Evolutionary conservation across 352 stramenopile genomes (phyloP), one percentile per base, ranked within the genome.

Genomic region (Globisporangium abappressorium): DNA sequence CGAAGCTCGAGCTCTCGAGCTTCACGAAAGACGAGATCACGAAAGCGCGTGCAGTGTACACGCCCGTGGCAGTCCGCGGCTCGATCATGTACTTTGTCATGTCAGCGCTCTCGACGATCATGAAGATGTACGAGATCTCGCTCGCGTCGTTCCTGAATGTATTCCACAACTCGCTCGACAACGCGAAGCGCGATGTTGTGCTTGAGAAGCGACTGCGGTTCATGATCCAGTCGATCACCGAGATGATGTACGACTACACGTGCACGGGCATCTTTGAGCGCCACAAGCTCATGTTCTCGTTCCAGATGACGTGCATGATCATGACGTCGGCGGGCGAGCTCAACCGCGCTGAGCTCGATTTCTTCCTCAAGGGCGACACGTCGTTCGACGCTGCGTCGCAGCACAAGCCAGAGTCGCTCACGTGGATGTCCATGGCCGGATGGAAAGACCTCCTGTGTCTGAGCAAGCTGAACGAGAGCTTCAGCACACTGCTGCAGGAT

Each of bases 281-380:
- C n/a, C 95, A 98, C 79, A 98, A 98, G 76, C 85, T 98, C 66
- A 98, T 98, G 92, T 98, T 98, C 71, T 95, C 89, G 38, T 98
- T 98, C 74, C 93, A 98, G 74, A 97, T 98, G 88, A 97, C 95
- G 15, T 98, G 90, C 71, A 98, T 98, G 95, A 97, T 98, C 70
- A 82, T 98, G 73, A 81, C 85, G 47, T 91, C 89, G 14, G 82
- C 94, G 0, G 82, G 82, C 18, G 80, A 91, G 6, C 77, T 98
- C 20, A 88, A 97, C 46, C 86, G 89, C 1, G 68, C 74, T 0
- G 89, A 98, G 65, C 85, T 99, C 20, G 94, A 98, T 69, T 98
- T 98, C 62, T 98, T 98, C 75, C 79, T 98, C 34, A 98, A 98
- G 70, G 95, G 95, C 28, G 93, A 98, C 59, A 98, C 91, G n/a